These are phyloP conservation scores for Rutstroemia sp. DNA, from an alignment of 2,329 filamentous ascomycete species.

Conservation along the genomic window DNA sequence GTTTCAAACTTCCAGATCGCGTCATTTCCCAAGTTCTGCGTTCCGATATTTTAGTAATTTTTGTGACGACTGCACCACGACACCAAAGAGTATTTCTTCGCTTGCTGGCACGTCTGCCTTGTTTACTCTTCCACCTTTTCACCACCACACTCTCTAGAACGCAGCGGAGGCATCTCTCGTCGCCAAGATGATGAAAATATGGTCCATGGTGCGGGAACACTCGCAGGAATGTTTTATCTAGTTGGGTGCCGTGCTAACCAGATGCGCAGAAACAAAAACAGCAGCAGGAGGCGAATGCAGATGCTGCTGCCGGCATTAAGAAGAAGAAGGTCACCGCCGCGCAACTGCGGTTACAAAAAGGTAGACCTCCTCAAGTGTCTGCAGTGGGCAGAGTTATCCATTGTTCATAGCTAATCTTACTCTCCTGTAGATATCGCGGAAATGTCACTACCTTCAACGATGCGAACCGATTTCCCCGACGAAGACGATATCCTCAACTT, in stretches of 20 bases:
- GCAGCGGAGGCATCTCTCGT: neutral
- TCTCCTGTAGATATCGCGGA: slow-evolving; percentile 63
- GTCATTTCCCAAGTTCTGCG: neutral
- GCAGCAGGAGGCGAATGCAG: slow-evolving; percentile 84
- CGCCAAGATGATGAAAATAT: slow-evolving; percentile 92
- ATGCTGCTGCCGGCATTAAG: slow-evolving; percentile 63
- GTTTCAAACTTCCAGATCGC: too few species aligned
- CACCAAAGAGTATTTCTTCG: neutral
- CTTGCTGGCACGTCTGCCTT: neutral
- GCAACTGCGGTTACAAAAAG: slow-evolving; percentile 92
- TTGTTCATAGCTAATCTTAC: neutral
- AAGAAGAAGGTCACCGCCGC: slow-evolving; percentile 99
- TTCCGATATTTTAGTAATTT: neutral
- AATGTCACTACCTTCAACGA: slow-evolving; percentile 69
- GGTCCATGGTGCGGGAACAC: slow-evolving; percentile 74
- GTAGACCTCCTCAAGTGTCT: slow-evolving; percentile 37
- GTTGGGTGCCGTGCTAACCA: neutral
- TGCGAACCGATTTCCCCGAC: slow-evolving; percentile 75
- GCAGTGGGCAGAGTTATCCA: neutral
- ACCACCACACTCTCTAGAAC: neutral
- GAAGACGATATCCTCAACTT: slow-evolving; percentile 84
- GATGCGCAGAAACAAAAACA: slow-evolving; percentile 78
- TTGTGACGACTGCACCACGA: neutral
- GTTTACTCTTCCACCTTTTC: neutral
- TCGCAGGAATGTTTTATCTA: neutral